phyloP scores from a whole-genome alignment of 148 eudicot genomes.

The Rhododendron ovatum region DNA sequence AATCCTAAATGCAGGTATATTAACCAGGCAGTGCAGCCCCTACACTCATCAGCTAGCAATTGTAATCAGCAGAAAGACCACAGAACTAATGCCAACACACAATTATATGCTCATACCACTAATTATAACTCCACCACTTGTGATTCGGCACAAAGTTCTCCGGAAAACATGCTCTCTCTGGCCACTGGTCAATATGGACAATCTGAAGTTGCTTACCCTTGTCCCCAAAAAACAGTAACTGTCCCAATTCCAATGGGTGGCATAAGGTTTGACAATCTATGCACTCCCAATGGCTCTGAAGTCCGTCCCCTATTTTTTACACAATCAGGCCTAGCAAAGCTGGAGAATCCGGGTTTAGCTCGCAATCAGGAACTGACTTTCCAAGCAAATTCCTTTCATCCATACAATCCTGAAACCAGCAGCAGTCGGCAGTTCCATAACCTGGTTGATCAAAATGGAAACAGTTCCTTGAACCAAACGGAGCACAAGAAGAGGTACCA shows the following conservation, averaged over 20 bases:
- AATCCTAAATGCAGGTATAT: not conserved
- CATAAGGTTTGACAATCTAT: conserved; percentile 27
- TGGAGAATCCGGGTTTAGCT: conserved; percentile 41
- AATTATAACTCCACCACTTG: not conserved
- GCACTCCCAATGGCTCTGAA: conserved; percentile 26
- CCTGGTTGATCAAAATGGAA: conserved; percentile 31
- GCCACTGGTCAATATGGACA: conserved; percentile 23
- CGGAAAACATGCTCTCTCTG: conserved; percentile 23
- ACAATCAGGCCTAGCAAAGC: conserved; percentile 28
- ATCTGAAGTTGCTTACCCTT: conserved; percentile 18
- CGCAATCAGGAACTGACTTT: conserved; percentile 29
- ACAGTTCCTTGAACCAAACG: conserved; percentile 29
- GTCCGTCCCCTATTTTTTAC: conserved; percentile 30
- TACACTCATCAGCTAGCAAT: not conserved
- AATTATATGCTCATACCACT: not conserved
- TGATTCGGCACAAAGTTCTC: conserved; percentile 21
- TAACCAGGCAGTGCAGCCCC: not conserved
- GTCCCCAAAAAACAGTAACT: conserved; percentile 36
- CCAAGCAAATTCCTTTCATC: conserved; percentile 18
- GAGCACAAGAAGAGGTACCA: conserved; percentile 31
- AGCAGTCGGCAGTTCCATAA: conserved; percentile 14
- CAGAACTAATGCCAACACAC: not conserved
- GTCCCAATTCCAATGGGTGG: conserved; percentile 45
- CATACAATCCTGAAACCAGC: conserved; percentile 16
- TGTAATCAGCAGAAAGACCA: not conserved